Percentiles rank a stretch among this genome's conserved stretches.
These are phyloP conservation scores for Trichoderma koningiopsis DNA, from an alignment of 2,329 filamentous ascomycete species.

Conservation along the genomic window DNA sequence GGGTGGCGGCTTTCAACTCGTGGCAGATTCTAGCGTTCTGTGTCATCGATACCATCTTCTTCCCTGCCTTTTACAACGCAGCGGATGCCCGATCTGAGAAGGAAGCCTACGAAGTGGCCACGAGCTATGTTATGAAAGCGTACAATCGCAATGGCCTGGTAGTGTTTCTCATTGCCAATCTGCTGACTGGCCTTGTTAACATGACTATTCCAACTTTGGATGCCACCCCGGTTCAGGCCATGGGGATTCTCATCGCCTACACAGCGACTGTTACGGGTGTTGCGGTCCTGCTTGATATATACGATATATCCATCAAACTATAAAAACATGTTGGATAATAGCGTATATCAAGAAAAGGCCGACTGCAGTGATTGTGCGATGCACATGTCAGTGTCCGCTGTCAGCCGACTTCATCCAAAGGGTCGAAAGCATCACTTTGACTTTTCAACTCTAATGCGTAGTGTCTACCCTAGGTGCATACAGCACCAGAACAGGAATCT, in stretches of 20 bases:
- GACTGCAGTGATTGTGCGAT: not conserved
- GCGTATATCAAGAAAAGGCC: not conserved
- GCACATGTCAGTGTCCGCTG: not conserved
- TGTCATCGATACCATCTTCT: constrained; percentile 74
- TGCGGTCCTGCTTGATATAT: constrained; percentile 67
- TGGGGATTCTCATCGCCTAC: constrained; percentile 76
- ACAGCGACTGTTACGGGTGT: constrained; percentile 65
- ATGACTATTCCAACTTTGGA: constrained; percentile 82
- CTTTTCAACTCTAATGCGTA: not conserved
- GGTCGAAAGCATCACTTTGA: not conserved
- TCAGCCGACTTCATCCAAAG: not conserved
- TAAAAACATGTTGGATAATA: constrained; percentile 37
- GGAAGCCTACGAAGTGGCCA: constrained; percentile 67
- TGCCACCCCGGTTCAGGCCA: constrained; percentile 63
- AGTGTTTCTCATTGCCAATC: constrained; percentile 83
- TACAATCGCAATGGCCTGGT: constrained; percentile 88
- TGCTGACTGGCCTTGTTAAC: constrained; percentile 88
- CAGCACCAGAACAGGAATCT: not conserved
- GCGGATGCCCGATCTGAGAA: constrained; percentile 58
- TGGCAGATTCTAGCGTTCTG: constrained; percentile 80
- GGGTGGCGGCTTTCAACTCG: constrained; percentile 90
- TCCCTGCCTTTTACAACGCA: constrained; percentile 69
- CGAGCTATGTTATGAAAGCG: constrained; percentile 77
- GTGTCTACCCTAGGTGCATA: not conserved
- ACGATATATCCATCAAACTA: constrained; percentile 71